Evolutionary conservation across 2,329 filamentous ascomycete genomes (phyloP).

Genomic region (Colletotrichum sp.): DNA sequence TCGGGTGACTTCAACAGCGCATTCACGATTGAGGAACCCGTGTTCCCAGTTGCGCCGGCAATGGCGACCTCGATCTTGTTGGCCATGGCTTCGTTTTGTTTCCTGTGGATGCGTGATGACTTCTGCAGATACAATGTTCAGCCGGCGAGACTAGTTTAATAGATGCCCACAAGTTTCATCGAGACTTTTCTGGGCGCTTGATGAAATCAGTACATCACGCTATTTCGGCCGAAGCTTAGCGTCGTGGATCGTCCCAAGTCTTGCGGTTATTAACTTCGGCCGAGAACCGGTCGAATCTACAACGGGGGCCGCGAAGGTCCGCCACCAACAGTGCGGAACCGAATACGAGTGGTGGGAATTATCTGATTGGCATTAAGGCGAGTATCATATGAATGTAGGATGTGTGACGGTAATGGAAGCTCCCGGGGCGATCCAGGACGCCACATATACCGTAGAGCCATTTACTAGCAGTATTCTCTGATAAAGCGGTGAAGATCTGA

Average conservation of each 20-base stretch:
- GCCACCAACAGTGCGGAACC: not conserved
- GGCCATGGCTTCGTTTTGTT: not conserved
- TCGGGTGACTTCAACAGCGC: not conserved
- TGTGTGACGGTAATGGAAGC: not conserved
- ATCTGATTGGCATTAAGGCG: not conserved
- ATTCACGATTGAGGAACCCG: not conserved
- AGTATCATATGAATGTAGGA: not conserved
- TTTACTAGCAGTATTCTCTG: not conserved
- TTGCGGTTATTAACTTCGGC: fast-evolving
- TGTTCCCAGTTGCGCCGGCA: not conserved
- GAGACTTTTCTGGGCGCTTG: not conserved
- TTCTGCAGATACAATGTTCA: fast-evolving
- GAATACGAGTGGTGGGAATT: not conserved
- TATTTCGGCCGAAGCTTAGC: not conserved
- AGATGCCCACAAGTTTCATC: not conserved
- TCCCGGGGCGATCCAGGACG: not conserved
- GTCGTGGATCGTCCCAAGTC: fast-evolving
- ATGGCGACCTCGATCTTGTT: not conserved
- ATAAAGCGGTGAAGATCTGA: not conserved
- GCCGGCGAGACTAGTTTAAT: not conserved
- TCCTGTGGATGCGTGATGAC: not conserved
- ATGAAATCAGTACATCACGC: not conserved
- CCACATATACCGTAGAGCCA: not conserved
- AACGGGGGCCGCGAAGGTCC: not conserved
- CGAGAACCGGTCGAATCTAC: not conserved